Percentiles rank a stretch among this genome's conserved stretches.
Evolutionary conservation across 768 basidiomycete genomes (phyloP).

Genomic region (Rhodotorula paludigena): DNA sequence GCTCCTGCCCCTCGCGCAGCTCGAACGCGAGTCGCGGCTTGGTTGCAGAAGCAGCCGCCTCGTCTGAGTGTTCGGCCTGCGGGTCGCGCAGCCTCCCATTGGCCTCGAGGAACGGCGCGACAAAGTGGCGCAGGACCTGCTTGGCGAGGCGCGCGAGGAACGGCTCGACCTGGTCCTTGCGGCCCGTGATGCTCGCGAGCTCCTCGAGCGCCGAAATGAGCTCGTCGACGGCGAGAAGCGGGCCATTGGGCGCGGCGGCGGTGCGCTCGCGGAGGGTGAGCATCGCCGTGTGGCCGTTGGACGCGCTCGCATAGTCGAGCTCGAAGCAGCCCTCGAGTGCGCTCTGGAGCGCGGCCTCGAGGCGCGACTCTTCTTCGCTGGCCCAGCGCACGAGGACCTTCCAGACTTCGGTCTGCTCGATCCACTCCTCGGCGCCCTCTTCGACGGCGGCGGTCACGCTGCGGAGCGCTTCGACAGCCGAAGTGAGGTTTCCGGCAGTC

Average conservation of each 20-base stretch:
- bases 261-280: neutral
- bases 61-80: neutral
- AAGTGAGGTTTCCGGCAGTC: conserved; percentile 16
- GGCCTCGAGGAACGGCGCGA: conserved; percentile 32
- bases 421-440: conserved; percentile 24
- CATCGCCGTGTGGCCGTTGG: neutral
- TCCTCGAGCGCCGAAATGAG: conserved; percentile 20
- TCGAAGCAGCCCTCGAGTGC: conserved; percentile 30
- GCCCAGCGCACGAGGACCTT: conserved; percentile 25
- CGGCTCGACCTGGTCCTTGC: conserved; percentile 2
- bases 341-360: conserved; percentile 17
- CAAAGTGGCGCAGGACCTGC: conserved; percentile 24
- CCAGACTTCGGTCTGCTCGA: conserved; percentile 25
- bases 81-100: neutral
- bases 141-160: conserved; percentile 23
- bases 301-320: neutral
- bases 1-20: neutral
- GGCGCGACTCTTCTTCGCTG: conserved; percentile 17
- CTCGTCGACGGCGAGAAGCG: neutral
- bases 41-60: neutral
- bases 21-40: neutral
- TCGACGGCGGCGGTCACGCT: conserved; percentile 12
- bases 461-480: conserved; percentile 11
- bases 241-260: conserved; percentile 10
- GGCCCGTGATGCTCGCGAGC: conserved; percentile 5